Evolutionary conservation across 2,329 filamentous ascomycete species (phyloP).

Genomic region (Calonectria hongkongensis): DNA sequence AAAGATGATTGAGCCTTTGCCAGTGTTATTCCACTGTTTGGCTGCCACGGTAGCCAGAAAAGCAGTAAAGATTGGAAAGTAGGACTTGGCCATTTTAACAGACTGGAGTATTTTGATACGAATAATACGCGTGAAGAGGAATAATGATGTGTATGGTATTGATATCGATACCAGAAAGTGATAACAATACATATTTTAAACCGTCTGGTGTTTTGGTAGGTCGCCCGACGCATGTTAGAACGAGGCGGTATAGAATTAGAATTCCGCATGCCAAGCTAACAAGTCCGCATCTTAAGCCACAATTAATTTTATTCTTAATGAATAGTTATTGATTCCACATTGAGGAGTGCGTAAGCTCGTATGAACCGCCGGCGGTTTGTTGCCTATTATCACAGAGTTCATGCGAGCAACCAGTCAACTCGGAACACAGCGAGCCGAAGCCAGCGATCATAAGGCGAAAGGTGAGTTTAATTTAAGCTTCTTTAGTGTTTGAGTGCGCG

Average conservation of each 20-base stretch:
- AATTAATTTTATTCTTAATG: background rate
- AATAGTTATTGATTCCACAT: background rate
- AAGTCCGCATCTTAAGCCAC: background rate
- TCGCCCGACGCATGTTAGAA: background rate
- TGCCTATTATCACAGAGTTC: background rate
- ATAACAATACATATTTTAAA: background rate
- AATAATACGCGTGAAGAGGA: background rate
- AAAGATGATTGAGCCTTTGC: background rate
- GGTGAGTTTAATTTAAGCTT: constrained; percentile 9
- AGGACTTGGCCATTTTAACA: background rate
- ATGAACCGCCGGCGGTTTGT: background rate
- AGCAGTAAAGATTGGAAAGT: background rate
- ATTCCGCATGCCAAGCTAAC: background rate
- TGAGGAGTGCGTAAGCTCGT: background rate
- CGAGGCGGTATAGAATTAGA: background rate
- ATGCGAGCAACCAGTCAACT: background rate
- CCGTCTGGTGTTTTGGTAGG: background rate
- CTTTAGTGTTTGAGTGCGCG: constrained; percentile 3
- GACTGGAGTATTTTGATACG: background rate
- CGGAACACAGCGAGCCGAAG: background rate
- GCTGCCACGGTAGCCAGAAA: background rate
- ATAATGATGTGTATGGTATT: background rate
- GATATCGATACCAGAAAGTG: background rate
- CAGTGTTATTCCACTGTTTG: constrained; percentile 5
- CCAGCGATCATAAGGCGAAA: background rate